phyloP scores from a whole-genome alignment of 352 stramenopile species.

The Phytophthora multivora region DNA sequence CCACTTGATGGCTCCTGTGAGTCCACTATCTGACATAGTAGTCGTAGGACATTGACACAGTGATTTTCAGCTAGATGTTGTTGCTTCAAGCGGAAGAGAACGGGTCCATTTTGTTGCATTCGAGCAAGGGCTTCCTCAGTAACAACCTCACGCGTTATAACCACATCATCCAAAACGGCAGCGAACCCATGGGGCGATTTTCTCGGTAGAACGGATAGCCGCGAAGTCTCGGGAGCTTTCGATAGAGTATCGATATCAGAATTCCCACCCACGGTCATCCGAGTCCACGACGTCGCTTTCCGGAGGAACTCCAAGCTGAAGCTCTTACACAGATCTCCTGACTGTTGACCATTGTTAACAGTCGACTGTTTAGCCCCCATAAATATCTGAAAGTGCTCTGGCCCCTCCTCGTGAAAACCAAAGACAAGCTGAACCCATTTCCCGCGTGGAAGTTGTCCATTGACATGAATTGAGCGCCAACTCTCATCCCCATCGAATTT shows the following conservation, averaged over 20 bases:
- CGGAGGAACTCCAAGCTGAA: conserved; percentile 13
- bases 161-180: conserved; percentile 43
- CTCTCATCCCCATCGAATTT: conserved; percentile 3
- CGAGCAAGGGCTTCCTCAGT: conserved; percentile 15
- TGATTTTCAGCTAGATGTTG: conserved; percentile 31
- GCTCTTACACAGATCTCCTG: background rate
- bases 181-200: conserved; percentile 14
- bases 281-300: conserved; percentile 16
- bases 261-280: conserved; percentile 16
- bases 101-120: conserved; percentile 29
- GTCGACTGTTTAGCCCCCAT: conserved; percentile 21
- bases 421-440: conserved; percentile 29
- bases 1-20: background rate
- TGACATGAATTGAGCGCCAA: conserved; percentile 19
- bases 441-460: conserved; percentile 9
- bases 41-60: conserved; percentile 34
- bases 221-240: background rate
- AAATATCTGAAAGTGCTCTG: conserved; percentile 20
- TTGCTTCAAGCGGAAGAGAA: conserved; percentile 50
- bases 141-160: conserved; percentile 15
- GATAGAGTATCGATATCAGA: conserved; percentile 1
- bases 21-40: conserved; percentile 41
- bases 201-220: conserved; percentile 6
- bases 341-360: conserved; percentile 5
- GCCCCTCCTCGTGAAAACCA: conserved; percentile 5